A percentile compares a stretch with the other conserved stretches of the same genome.
These are phyloP conservation scores for Penicillium taxi DNA, from an alignment of 495 filamentous ascomycete genomes.

Conservation along the genomic window DNA sequence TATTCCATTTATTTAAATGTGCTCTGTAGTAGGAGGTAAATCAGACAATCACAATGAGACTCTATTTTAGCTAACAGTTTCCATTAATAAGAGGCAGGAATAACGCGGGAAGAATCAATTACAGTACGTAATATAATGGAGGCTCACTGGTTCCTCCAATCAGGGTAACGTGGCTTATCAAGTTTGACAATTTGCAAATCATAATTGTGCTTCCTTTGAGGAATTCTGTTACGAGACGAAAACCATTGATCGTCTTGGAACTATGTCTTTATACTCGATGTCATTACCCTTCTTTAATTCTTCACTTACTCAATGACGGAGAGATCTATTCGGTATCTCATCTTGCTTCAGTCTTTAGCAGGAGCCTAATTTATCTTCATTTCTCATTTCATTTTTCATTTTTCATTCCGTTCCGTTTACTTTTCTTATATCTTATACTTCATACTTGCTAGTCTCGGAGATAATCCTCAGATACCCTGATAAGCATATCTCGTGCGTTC, in stretches of 20 bases:
- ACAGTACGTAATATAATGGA: constrained; percentile 22
- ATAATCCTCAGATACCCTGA: constrained; percentile 16
- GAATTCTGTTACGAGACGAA: constrained; percentile 22
- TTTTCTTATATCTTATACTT: neutral
- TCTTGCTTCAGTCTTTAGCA: constrained; percentile 24
- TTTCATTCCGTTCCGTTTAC: constrained; percentile 1
- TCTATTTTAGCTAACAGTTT: no score
- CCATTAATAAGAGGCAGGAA: no score
- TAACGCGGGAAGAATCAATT: constrained; percentile 3
- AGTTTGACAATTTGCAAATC: constrained; percentile 19
- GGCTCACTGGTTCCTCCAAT: constrained; percentile 13
- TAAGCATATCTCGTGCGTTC: constrained; percentile 22
- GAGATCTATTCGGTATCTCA: constrained; percentile 24
- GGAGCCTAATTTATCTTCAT: constrained; percentile 6
- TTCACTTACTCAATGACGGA: constrained; percentile 20
- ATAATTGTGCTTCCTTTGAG: constrained; percentile 10
- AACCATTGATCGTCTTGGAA: constrained; percentile 22
- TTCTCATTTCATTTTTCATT: neutral
- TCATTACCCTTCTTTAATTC: constrained; percentile 11
- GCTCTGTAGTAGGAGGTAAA: no score
- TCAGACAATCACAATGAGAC: no score
- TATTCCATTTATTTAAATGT: no score
- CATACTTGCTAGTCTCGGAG: constrained; percentile 6
- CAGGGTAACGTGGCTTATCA: constrained; percentile 15
- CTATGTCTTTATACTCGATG: constrained; percentile 7